Conservation (phyloP, 768 basidiomycete genomes). For the Boletus reticuloceps region DNA sequence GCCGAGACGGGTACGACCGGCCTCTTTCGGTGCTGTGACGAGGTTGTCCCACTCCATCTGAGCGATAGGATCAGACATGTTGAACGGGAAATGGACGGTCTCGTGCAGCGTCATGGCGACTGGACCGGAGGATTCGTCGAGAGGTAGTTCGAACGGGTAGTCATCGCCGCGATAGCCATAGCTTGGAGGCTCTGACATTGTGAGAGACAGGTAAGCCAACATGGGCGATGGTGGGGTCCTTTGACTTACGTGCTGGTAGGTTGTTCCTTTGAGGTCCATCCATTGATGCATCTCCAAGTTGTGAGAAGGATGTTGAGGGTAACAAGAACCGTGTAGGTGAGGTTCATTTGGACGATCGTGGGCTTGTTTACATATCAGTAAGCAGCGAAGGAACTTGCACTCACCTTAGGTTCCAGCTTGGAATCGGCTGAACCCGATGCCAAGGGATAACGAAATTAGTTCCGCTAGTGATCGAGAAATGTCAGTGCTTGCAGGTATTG, state of each 20-base stretch:
- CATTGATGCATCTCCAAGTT: not conserved
- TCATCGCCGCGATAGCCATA: constrained; percentile 13
- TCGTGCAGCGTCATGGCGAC: constrained; percentile 16
- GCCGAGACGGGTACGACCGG: constrained; percentile 10
- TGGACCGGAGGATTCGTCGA: not conserved
- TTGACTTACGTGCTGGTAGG: not conserved
- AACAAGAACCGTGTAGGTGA: not conserved
- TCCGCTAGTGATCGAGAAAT: too few relatives aligned
- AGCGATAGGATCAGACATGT: constrained; percentile 1
- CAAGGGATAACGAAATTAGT: too few relatives aligned
- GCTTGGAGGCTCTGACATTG: not conserved
- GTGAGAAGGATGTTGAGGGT: constrained; percentile 5
- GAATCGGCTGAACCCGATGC: too few relatives aligned
- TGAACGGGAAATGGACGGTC: constrained; percentile 7
- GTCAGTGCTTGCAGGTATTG: too few relatives aligned
- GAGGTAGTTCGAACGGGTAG: constrained; percentile 8
- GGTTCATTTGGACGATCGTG: not conserved
- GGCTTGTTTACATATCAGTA: not conserved
- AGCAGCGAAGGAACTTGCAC: too few relatives aligned
- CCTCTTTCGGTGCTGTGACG: constrained; percentile 6
- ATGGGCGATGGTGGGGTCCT: too few relatives aligned
- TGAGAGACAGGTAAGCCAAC: not conserved
- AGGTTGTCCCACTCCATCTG: constrained; percentile 10
- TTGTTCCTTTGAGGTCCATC: not conserved
- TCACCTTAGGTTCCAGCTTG: too few relatives aligned